Conservation (phyloP, 2,329 filamentous ascomycete genomes). For the Ophiosphaerella korrae region DNA sequence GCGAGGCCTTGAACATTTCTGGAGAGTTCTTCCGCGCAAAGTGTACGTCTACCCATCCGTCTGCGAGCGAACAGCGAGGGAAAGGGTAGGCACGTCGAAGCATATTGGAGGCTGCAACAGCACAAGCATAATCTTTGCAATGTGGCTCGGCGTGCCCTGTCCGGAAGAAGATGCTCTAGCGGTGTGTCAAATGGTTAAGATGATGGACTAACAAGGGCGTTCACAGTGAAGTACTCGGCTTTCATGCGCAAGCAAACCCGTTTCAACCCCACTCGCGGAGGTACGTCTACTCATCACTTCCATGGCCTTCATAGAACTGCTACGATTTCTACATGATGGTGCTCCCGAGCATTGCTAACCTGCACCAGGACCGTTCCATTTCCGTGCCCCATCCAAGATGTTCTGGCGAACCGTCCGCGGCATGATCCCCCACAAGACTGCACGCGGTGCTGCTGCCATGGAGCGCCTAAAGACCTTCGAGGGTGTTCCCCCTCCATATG, state of each 20-base stretch:
- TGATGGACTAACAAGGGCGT: constrained; percentile 28
- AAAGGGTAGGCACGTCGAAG: constrained; percentile 8
- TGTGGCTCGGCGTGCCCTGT: constrained; percentile 15
- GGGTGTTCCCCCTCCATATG: constrained; percentile 97
- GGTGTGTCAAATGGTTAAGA: background rate
- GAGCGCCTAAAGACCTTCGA: constrained; percentile 99
- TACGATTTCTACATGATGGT: no score
- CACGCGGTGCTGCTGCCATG: constrained; percentile 92
- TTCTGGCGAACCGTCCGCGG: constrained; percentile 99
- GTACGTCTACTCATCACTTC: constrained; percentile 58
- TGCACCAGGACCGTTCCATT: constrained; percentile 91
- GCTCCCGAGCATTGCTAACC: constrained; percentile 17
- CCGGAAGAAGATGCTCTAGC: constrained; percentile 9
- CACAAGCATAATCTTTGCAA: background rate
- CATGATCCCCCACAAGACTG: constrained; percentile 99
- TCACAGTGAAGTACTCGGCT: constrained; percentile 98
- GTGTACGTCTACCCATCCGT: constrained; percentile 73
- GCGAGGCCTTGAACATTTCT: constrained; percentile 99
- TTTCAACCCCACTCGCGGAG: constrained; percentile 99
- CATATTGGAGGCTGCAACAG: constrained; percentile 13
- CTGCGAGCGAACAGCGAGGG: constrained; percentile 12
- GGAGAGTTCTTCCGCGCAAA: constrained; percentile 99
- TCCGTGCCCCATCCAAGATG: constrained; percentile 98
- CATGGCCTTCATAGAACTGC: background rate
- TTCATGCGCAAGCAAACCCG: constrained; percentile 99